Evolutionary conservation across 179 eudicot genomes (phyloP).

Genomic region (Spinacia oleracea): DNA sequence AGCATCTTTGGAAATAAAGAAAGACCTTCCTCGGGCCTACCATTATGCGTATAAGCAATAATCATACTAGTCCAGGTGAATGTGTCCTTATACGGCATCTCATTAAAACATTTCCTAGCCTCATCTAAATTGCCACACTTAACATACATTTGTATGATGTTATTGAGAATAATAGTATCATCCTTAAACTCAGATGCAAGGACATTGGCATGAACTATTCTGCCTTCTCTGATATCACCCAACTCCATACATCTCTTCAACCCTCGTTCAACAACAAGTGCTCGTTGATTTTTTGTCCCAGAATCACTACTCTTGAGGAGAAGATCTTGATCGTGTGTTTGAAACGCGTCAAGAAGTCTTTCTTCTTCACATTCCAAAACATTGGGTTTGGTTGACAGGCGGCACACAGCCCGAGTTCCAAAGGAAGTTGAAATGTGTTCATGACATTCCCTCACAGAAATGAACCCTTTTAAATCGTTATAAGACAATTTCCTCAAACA

Average conservation of each 20-base stretch:
- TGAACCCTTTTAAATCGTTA: not conserved
- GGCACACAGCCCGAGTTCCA: constrained; percentile 13
- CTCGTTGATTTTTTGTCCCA: not conserved
- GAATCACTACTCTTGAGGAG: constrained; percentile 1
- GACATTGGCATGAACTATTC: constrained; percentile 57
- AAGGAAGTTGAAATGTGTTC: constrained; percentile 6
- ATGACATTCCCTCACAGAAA: constrained; percentile 10
- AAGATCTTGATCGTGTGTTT: not conserved
- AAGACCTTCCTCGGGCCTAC: constrained; percentile 47
- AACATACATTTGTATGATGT: constrained; percentile 59
- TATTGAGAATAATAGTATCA: constrained; percentile 45
- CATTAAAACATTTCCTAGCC: constrained; percentile 55
- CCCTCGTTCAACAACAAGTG: constrained; percentile 12
- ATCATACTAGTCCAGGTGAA: constrained; percentile 71
- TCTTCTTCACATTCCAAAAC: constrained; percentile 19
- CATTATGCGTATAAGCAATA: constrained; percentile 59
- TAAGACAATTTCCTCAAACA: constrained; percentile 14
- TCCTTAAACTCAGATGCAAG: constrained; percentile 43
- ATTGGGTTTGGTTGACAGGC: not conserved
- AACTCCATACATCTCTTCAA: constrained; percentile 49
- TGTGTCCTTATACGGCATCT: constrained; percentile 52
- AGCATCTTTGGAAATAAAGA: constrained; percentile 56
- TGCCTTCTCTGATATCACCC: constrained; percentile 51
- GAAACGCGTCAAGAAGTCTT: constrained; percentile 8
- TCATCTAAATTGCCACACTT: constrained; percentile 54